A percentile compares a stretch with the other conserved stretches of the same genome.
Evolutionary conservation across 495 filamentous ascomycete genomes (phyloP).

Genomic region (Hypoxylon trugodes): DNA sequence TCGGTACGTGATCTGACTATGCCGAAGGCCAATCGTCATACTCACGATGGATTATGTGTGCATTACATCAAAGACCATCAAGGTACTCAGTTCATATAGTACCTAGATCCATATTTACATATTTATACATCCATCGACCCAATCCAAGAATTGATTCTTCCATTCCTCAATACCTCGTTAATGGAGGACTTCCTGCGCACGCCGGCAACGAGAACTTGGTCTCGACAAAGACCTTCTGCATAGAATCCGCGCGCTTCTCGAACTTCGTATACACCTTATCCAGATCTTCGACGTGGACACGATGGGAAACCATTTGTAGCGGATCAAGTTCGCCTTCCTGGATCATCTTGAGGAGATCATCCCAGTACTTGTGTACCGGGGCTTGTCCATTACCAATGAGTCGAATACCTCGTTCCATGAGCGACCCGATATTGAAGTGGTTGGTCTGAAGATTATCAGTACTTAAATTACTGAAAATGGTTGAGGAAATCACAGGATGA

Average conservation of each 20-base stretch:
- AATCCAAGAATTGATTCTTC: neutral
- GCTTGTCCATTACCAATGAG: slow-evolving; percentile 87
- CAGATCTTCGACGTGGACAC: slow-evolving; percentile 77
- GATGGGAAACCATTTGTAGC: slow-evolving; percentile 80
- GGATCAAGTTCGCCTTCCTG: slow-evolving; percentile 77
- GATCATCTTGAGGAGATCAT: slow-evolving; percentile 74
- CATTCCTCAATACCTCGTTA: slow-evolving; percentile 52
- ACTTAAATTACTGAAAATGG: neutral
- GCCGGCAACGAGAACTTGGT: slow-evolving; percentile 70
- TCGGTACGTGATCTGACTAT: too few relatives aligned
- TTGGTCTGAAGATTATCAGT: slow-evolving; percentile 62
- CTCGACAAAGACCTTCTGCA: slow-evolving; percentile 78
- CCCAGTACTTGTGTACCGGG: slow-evolving; percentile 86
- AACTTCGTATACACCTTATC: slow-evolving; percentile 75
- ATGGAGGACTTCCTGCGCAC: slow-evolving; percentile 59
- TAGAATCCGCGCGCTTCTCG: slow-evolving; percentile 69
- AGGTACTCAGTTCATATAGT: slow-evolving; percentile 11
- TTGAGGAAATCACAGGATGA: too few relatives aligned
- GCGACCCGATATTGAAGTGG: slow-evolving; percentile 82
- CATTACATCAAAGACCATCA: slow-evolving; percentile 26
- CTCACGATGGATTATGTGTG: neutral
- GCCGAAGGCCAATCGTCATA: neutral
- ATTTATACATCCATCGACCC: neutral
- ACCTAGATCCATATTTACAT: too few relatives aligned
- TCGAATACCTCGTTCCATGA: slow-evolving; percentile 88